A percentile compares a stretch with the other conserved stretches of the same genome.
These are phyloP conservation scores for Lecanoromycetidae sp. DNA, from an alignment of 2,329 filamentous ascomycete species.

Conservation along the genomic window DNA sequence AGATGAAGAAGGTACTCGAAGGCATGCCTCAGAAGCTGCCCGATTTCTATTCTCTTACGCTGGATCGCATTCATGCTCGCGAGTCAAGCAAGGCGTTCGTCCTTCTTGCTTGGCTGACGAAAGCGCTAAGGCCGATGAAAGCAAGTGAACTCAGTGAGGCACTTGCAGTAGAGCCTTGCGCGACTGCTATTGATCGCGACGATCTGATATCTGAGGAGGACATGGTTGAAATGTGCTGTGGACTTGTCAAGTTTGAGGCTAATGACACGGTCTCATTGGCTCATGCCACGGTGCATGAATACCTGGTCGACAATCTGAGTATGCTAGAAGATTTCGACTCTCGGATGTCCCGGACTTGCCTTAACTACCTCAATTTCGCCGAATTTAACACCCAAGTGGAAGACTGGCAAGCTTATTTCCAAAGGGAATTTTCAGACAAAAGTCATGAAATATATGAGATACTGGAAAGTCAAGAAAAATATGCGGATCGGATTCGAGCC, in stretches of 20 bases:
- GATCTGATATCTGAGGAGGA: not conserved
- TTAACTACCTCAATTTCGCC: no score
- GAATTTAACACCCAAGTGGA: no score
- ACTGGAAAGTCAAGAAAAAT: no score
- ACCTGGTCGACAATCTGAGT: not conserved
- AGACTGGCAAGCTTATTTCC: no score
- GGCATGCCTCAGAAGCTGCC: not conserved
- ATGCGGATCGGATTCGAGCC: no score
- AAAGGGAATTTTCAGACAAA: no score
- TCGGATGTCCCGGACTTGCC: no score
- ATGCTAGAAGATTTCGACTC: no score
- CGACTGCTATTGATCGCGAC: not conserved
- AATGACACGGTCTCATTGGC: not conserved
- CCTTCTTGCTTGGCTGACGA: not conserved
- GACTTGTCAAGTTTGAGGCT: not conserved
- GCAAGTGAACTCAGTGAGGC: not conserved
- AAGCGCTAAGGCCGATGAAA: not conserved
- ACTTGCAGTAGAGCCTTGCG: not conserved
- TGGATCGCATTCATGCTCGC: constrained; percentile 1
- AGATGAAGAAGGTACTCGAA: not conserved
- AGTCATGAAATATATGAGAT: no score
- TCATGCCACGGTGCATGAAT: constrained; percentile 1
- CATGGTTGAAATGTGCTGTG: constrained; percentile 1
- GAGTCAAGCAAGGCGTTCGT: not conserved
- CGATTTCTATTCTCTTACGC: not conserved